Evolutionary conservation across 305 asterid genomes (phyloP), one percentile per base, ranked within the genome.

Genomic region (Rubia tinctorum): DNA sequence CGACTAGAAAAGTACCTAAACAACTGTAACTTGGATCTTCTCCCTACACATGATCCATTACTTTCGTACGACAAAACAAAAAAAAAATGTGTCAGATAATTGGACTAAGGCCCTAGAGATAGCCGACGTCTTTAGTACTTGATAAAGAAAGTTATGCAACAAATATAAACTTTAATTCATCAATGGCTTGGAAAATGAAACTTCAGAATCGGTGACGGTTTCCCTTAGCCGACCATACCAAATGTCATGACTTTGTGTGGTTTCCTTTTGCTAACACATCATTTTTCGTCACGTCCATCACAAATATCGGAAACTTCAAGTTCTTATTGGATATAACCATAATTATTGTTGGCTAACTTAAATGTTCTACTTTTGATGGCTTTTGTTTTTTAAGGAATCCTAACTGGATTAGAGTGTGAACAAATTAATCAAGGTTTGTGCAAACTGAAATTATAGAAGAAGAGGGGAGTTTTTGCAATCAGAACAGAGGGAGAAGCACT

Each of bases 211-310:
- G 18, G 44, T 30, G 69, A 66, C 40, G 69, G 69, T 39, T 12
- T 39, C 69, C 49, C 17, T 17, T 8, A 9, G 69, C 69, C 69
- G 69, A 66, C 69, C 69, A 66, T 18, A 39, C 53, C 53, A 66
- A 66, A 66, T 66, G 34, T 40, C 69, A 39, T 39, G 49, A 30
- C 51, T 66, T 66, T n/a, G 30, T 40, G 22, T 63, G 45, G 69
- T 30, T 39, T 66, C 20, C 30, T 0, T 18, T 66, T 66, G 53
- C 69, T 30, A 18, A 53, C 59, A 22, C 59, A 53, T 53, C 59
- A 0, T 17, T 17, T 51, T 22, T 23, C 10, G 3, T 59, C 64
- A 59, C 27, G 5, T 23, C 39, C n/a, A 61, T 61, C 42, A 27
- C 66, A 61, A 61, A 30, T 3, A 30, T 11, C 7, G 18, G 37